Evolutionary conservation across 176 grass and related monocot species (phyloP).

Genomic region (Olyra latifolia): DNA sequence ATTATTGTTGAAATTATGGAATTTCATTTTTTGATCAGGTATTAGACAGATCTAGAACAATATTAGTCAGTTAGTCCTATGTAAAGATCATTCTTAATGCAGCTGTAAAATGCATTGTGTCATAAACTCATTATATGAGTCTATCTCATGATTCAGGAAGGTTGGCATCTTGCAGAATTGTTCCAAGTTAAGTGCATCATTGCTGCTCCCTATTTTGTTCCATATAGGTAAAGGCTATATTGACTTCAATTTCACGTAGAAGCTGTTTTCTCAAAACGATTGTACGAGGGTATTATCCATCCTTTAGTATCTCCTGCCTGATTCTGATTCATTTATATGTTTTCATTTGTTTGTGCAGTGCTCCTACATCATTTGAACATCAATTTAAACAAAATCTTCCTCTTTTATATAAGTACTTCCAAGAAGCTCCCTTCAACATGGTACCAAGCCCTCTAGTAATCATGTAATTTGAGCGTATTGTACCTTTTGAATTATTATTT

Average conservation of each 20-base stretch:
- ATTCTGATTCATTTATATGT: slow-evolving; percentile 1
- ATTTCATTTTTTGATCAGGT: neutral
- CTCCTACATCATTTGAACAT: slow-evolving; percentile 73
- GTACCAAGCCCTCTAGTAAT: slow-evolving; percentile 33
- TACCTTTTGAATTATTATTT: neutral
- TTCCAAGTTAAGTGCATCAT: slow-evolving; percentile 80
- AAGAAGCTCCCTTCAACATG: slow-evolving; percentile 65
- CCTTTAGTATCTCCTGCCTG: neutral
- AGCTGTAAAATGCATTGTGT: neutral
- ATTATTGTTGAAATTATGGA: neutral
- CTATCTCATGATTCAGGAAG: slow-evolving; percentile 65
- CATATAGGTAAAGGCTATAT: slow-evolving; percentile 72
- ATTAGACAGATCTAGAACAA: neutral
- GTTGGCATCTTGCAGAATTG: slow-evolving; percentile 91
- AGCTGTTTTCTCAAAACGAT: neutral
- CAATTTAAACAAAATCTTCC: slow-evolving; percentile 68
- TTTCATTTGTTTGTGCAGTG: slow-evolving; percentile 53
- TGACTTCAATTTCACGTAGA: neutral
- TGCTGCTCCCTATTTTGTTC: slow-evolving; percentile 86
- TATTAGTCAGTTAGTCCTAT: neutral
- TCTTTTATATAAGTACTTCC: slow-evolving; percentile 82
- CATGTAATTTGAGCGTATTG: neutral
- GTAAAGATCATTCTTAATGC: neutral
- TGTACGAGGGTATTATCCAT: slow-evolving; percentile 3
- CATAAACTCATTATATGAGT: slow-evolving; percentile 34